Evolutionary conservation across 352 stramenopile genomes (phyloP).

Genomic region (Saprolegnia diclina): DNA sequence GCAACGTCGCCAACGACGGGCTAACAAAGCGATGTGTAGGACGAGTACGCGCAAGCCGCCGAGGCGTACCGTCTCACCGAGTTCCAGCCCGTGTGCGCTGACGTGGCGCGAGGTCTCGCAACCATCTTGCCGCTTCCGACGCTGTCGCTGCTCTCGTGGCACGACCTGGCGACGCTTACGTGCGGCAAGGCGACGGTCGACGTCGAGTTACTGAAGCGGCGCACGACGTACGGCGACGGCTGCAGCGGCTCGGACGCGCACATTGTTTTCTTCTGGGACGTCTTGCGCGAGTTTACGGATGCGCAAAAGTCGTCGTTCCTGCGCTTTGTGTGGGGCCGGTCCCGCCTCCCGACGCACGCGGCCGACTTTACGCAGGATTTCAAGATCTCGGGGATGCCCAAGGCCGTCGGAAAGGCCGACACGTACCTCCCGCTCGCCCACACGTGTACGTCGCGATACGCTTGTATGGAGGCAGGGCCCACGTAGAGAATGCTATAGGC

Average conservation of each 20-base stretch:
- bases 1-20: not conserved
- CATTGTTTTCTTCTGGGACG: conserved; percentile 89
- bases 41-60: conserved; percentile 72
- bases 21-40: conserved; percentile 10
- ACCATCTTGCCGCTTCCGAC: conserved; percentile 81
- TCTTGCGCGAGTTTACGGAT: conserved; percentile 77
- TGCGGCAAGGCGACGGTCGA: conserved; percentile 87
- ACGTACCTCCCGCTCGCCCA: conserved; percentile 82
- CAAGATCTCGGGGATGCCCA: conserved; percentile 82
- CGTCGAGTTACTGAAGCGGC: conserved; percentile 70
- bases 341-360: conserved; percentile 83
- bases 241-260: conserved; percentile 82
- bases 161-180: conserved; percentile 83
- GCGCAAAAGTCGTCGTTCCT: conserved; percentile 88
- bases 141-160: conserved; percentile 81
- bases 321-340: conserved; percentile 83
- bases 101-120: conserved; percentile 71
- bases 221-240: conserved; percentile 87
- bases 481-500: conserved; percentile 31
- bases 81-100: conserved; percentile 65
- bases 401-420: conserved; percentile 61
- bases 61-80: conserved; percentile 75
- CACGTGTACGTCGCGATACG: conserved; percentile 50
- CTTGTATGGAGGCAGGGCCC: not conserved
- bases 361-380: conserved; percentile 87